These are phyloP conservation scores for Sporobolomyces roseus DNA, from an alignment of 768 basidiomycete genomes.

Conservation along the genomic window DNA sequence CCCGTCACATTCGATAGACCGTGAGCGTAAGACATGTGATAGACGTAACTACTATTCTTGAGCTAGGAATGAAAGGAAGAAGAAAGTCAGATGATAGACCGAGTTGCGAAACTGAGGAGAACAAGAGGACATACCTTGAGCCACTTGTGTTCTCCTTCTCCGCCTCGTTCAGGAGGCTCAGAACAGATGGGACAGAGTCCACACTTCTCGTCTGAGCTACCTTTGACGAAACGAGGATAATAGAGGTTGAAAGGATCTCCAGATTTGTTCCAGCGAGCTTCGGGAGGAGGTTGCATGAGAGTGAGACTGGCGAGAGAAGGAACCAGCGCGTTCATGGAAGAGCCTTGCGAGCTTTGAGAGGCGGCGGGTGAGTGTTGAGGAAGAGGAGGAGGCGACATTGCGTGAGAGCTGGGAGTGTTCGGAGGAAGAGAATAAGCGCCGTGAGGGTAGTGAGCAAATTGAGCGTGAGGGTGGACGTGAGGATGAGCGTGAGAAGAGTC, in stretches of 20 bases:
- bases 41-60: slow-evolving; percentile 40
- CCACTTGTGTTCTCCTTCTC: slow-evolving; percentile 64
- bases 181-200: slow-evolving; percentile 75
- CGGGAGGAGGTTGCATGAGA: slow-evolving; percentile 24
- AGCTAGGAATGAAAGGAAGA: neutral
- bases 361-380: neutral
- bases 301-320: neutral
- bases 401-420: neutral
- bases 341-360: neutral
- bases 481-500: slow-evolving; percentile 5
- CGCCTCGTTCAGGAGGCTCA: slow-evolving; percentile 61
- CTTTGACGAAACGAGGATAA: slow-evolving; percentile 71
- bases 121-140: slow-evolving; percentile 55
- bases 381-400: slow-evolving; percentile 8
- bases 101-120: neutral
- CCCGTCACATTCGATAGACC: slow-evolving; percentile 48
- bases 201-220: slow-evolving; percentile 63
- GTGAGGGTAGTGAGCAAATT: neutral
- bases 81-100: neutral
- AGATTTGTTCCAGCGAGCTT: slow-evolving; percentile 38
- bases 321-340: neutral
- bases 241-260: slow-evolving; percentile 63
- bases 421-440: slow-evolving; percentile 2
- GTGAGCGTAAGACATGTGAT: slow-evolving; percentile 41
- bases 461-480: neutral